These are phyloP conservation scores for Drechslerella dactyloides DNA, from an alignment of 2,329 filamentous ascomycete genomes.

Conservation along the genomic window DNA sequence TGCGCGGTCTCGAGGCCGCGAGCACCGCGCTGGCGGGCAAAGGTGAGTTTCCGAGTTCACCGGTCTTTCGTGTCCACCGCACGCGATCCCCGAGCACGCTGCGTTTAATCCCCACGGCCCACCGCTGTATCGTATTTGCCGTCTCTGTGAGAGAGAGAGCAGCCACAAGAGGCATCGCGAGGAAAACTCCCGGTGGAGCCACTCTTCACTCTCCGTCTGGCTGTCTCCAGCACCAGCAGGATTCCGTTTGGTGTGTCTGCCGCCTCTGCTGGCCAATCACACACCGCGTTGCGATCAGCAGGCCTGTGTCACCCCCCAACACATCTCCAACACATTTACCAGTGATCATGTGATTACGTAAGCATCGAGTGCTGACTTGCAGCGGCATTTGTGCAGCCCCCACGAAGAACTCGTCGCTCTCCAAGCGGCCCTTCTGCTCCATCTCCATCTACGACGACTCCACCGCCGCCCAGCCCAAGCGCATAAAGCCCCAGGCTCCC, in stretches of 20 bases:
- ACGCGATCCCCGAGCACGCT: no score
- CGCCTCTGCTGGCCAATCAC: slow-evolving; percentile 28
- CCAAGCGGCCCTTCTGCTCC: slow-evolving; percentile 42
- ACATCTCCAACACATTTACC: slow-evolving; percentile 36
- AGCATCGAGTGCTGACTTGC: slow-evolving; percentile 19
- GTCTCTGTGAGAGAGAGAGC: no score
- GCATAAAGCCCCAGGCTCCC: slow-evolving; percentile 38
- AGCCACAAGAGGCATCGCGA: no score
- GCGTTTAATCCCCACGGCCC: no score
- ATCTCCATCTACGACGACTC: slow-evolving; percentile 49
- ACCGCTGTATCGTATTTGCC: no score
- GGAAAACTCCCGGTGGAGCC: background rate
- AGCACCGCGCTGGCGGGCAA: slow-evolving; percentile 14
- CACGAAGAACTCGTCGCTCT: slow-evolving; percentile 1
- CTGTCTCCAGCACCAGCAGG: no score
- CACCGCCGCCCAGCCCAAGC: slow-evolving; percentile 30
- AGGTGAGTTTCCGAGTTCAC: slow-evolving; percentile 20
- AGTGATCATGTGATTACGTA: slow-evolving; percentile 3
- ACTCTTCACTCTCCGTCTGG: no score
- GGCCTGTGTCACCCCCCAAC: slow-evolving; percentile 31
- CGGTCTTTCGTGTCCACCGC: no score
- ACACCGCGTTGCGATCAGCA: slow-evolving; percentile 8
- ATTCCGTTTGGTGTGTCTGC: background rate
- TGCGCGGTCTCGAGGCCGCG: slow-evolving; percentile 30
- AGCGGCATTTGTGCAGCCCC: slow-evolving; percentile 3